Percentiles rank a stretch among this genome's conserved stretches.
Conservation (phyloP, 495 filamentous ascomycete species). For the Friedmanniomyces simplex region DNA sequence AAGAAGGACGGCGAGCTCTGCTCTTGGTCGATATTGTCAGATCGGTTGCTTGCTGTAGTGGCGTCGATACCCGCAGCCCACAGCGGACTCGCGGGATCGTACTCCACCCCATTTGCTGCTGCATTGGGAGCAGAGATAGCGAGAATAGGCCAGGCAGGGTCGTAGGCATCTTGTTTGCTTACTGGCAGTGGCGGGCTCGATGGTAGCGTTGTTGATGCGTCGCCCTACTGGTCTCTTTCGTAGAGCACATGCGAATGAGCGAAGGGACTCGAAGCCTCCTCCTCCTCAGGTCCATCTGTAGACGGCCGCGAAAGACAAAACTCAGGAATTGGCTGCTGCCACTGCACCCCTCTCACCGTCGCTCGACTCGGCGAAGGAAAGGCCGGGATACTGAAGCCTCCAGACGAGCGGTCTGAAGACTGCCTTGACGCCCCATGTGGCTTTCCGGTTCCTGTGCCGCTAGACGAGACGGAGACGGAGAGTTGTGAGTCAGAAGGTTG, state of each 20-base stretch:
- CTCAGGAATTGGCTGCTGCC: slow-evolving; percentile 16
- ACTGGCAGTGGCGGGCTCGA: slow-evolving; percentile 9
- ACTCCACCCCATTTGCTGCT: not conserved
- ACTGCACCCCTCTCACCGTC: slow-evolving; percentile 8
- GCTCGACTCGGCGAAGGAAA: slow-evolving; percentile 26
- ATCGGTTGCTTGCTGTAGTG: not conserved
- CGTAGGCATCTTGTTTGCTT: slow-evolving; percentile 11
- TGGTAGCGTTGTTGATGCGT: not conserved
- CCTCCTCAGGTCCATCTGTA: slow-evolving; percentile 4
- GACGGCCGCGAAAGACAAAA: slow-evolving; percentile 24
- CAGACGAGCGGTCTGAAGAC: slow-evolving; percentile 10
- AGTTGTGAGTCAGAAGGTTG: slow-evolving; percentile 8
- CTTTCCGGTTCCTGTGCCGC: not conserved
- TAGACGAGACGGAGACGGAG: slow-evolving; percentile 1
- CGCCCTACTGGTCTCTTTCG: not conserved
- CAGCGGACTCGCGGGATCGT: slow-evolving; percentile 15
- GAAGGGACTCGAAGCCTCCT: not conserved
- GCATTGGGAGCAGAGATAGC: not conserved
- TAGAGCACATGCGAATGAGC: not conserved
- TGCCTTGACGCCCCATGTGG: not conserved
- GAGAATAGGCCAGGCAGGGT: slow-evolving; percentile 10
- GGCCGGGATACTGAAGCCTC: slow-evolving; percentile 20
- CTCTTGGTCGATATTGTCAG: not conserved
- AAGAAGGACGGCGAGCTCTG: slow-evolving; percentile 9
- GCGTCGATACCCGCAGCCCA: slow-evolving; percentile 1